Base-by-base conservation (phyloP, 495 filamentous ascomycete genomes). In the Poronia punctata region DNA sequence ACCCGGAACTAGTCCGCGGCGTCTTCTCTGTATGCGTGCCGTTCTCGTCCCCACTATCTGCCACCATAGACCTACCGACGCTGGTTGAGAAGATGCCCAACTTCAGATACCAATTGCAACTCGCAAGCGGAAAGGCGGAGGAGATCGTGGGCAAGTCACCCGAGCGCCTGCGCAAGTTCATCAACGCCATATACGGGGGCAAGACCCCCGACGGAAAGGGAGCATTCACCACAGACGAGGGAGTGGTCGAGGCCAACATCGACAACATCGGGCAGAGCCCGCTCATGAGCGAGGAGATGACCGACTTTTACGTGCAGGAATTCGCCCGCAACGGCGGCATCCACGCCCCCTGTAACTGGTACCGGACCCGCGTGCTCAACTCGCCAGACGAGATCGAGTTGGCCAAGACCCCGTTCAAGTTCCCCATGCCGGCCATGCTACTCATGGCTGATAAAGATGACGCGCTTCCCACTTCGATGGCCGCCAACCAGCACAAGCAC, bases 301-400 rank as follows among this genome's bases (percentile, higher is more conserved):
- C 88, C 36, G 80, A 88, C 31, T 86, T 76, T 60, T 95, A 95
- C 58, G 75, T 75, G 11, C 64, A 75, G 24, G 67, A 86, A 60
- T 93, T 75, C 56, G 62, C 65, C 9, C 70, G 76, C n/a, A 68
- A 79, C 46, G 89, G 88, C 1, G n/a, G 42, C 10, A 52, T 96
- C 38, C 74, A 80, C 48, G 86, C 84, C 2, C 82, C 85, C 14
- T 67, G 83, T 78, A 83, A 88, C 50, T 96, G 88, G 87, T 96
- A 97, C 59, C 74, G 83, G 11, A 83, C 77, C 2, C 59, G 68
- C 1, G 54, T 78, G 56, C 57, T 82, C 38, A 95, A 95, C 56
- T 83, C 70, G 54, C 68, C 84, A 7, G 86, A 95, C 36, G 90
- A 96, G 49, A 53, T 72, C 28, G 62, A 51, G 52, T 50, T 74